Percentiles rank a stretch among this genome's conserved stretches.
phyloP scores from a whole-genome alignment of 2,329 filamentous ascomycete genomes.

The Chaetomium globosum region DNA sequence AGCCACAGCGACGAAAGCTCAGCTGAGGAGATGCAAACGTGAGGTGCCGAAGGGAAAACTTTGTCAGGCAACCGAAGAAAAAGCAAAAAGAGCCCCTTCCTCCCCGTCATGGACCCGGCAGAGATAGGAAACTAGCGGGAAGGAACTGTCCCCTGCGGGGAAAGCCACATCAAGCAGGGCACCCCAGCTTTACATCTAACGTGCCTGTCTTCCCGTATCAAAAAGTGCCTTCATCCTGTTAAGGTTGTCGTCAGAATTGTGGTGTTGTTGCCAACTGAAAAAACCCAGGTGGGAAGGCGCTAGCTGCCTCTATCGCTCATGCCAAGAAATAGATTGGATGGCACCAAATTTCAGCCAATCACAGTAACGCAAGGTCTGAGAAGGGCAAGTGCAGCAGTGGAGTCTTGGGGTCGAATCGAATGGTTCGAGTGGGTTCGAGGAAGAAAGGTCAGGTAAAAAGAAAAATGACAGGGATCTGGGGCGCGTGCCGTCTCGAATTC shows the following conservation, averaged over 20 bases:
- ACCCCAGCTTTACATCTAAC: neutral
- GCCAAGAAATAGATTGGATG: neutral
- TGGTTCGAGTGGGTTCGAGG: neutral
- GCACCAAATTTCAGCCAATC: slow-evolving; percentile 11
- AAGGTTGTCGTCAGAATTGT: neutral
- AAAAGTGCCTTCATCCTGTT: neutral
- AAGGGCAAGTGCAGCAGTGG: slow-evolving; percentile 24
- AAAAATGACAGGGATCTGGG: neutral
- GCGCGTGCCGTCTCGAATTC: neutral
- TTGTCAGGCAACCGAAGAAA: slow-evolving; percentile 4
- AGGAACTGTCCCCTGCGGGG: neutral
- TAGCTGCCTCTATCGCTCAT: neutral
- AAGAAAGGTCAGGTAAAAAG: neutral
- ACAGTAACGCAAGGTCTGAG: slow-evolving; percentile 7
- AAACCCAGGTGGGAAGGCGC: neutral
- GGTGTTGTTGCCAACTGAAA: neutral
- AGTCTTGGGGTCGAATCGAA: neutral
- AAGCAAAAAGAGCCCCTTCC: neutral
- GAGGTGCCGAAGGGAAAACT: slow-evolving; percentile 1
- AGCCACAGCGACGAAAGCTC: neutral
- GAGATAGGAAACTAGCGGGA: neutral
- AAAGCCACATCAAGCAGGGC: slow-evolving; percentile 4
- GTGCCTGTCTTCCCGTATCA: neutral
- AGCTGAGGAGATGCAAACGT: slow-evolving; percentile 9
- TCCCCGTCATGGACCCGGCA: neutral